Evolutionary conservation across 2,329 filamentous ascomycete genomes (phyloP), one percentile per base, ranked within the genome.

Genomic region (Diaporthe destruens): DNA sequence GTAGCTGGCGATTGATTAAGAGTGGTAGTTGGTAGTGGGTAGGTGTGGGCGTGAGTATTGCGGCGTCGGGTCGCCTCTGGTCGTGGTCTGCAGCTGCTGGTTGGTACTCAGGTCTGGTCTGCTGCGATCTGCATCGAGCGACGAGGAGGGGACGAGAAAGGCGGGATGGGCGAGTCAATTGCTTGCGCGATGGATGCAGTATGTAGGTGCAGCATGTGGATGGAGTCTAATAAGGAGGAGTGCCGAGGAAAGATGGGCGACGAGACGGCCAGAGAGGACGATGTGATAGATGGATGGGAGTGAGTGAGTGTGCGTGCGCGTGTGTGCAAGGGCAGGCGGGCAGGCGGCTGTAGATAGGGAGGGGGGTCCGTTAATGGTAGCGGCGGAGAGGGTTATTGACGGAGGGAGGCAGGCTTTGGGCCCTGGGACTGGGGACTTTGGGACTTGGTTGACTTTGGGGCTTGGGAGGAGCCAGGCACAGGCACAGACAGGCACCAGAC

Each of bases 401-500:
- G 29, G 61, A 65, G 61, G 59, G 44, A 34, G 25, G 59, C n/a
- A 59, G 39, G 23, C 18, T 12, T 12, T 42, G 14, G 39, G 39
- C 39, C 39, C 39, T 42, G 16, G 39, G 39, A 42, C 6, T 42
- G 39, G 39, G 14, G 39, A 5, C 6, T 12, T 42, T 16, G 39
- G 39, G 44, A 20, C 39, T 42, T 42, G 39, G 39, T 12, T 6
- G 20, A n/a, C 42, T 44, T 44, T 23, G 32, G 32, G 25, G 49
- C 25, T 63, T 63, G 44, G 59, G 59, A 47, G 44, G 36, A 23
- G 44, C 29, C 29, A 65, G 61, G 44, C 67, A 59, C 56, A 59
- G 56, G 56, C 56, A 44, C 54, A 56, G 44, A n/a, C 53, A 70
- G 67, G 67, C 67, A 70, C 67, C 67, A 59, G 55, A 61, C 44